These are phyloP conservation scores for Trametes cingulata DNA, from an alignment of 768 basidiomycete species.

Conservation along the genomic window DNA sequence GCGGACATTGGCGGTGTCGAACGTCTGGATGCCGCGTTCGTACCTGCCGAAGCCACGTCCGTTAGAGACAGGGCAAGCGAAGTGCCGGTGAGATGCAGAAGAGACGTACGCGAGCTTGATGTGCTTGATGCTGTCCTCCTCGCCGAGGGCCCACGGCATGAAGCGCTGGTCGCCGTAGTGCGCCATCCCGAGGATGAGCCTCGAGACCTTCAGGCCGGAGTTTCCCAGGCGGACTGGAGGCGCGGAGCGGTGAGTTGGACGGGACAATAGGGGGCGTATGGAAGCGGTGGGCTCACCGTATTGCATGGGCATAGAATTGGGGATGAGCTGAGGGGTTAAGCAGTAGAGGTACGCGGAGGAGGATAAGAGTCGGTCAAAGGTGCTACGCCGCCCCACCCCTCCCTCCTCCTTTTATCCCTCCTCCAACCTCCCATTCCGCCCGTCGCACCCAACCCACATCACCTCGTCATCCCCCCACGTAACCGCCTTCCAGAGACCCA, in stretches of 20 bases:
- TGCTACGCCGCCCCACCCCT: background rate
- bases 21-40: conserved; percentile 43
- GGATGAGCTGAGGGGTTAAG: background rate
- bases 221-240: conserved; percentile 42
- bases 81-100: no score
- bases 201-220: conserved; percentile 42
- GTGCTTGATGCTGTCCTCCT: conserved; percentile 37
- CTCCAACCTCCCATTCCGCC: background rate
- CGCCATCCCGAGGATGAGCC: conserved; percentile 34
- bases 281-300: background rate
- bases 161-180: conserved; percentile 33
- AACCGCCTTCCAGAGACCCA: background rate
- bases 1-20: conserved; percentile 37
- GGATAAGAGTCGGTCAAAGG: background rate
- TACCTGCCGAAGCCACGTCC: conserved; percentile 34
- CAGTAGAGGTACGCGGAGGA: background rate
- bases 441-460: background rate
- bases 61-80: no score
- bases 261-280: no score
- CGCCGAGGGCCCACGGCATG: conserved; percentile 39
- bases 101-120: conserved; percentile 40
- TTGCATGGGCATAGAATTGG: background rate
- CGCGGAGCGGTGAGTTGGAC: background rate
- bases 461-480: background rate
- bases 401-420: background rate